Evolutionary conservation across 495 filamentous ascomycete genomes (phyloP).

Genomic region (Penicillium angulare): DNA sequence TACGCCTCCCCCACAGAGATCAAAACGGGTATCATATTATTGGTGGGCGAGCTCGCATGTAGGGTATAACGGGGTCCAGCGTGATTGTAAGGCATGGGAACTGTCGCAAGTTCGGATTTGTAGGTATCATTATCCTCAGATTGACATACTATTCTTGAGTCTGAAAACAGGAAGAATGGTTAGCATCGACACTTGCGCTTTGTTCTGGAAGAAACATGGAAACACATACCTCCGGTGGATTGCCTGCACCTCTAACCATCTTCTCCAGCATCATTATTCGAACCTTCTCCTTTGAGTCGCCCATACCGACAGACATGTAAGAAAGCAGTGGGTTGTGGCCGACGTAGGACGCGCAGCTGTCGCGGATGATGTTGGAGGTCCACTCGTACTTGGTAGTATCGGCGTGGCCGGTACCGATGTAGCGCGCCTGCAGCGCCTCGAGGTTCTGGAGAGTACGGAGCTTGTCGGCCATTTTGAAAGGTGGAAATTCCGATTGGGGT

Average conservation of each 20-base stretch:
- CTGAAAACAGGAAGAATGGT: slow-evolving; percentile 14
- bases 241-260: slow-evolving; percentile 90
- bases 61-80: too few relatives aligned
- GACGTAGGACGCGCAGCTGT: slow-evolving; percentile 78
- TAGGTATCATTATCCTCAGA: too few relatives aligned
- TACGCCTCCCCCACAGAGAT: too few relatives aligned
- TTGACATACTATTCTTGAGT: slow-evolving; percentile 21
- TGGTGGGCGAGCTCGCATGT: too few relatives aligned
- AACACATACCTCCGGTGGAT: slow-evolving; percentile 67
- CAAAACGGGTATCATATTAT: too few relatives aligned
- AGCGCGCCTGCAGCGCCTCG: slow-evolving; percentile 89
- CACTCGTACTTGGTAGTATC: slow-evolving; percentile 98
- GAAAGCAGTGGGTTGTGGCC: slow-evolving; percentile 85
- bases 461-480: slow-evolving; percentile 77
- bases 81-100: too few relatives aligned
- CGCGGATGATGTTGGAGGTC: slow-evolving; percentile 85
- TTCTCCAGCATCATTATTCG: slow-evolving; percentile 78
- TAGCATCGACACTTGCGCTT: slow-evolving; percentile 1
- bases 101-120: too few relatives aligned
- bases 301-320: slow-evolving; percentile 89
- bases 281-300: slow-evolving; percentile 77
- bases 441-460: slow-evolving; percentile 96
- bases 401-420: slow-evolving; percentile 95
- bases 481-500: neutral
- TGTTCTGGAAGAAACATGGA: neutral